Evolutionary conservation across 768 basidiomycete species (phyloP).

Genomic region (Amanita thiersii): DNA sequence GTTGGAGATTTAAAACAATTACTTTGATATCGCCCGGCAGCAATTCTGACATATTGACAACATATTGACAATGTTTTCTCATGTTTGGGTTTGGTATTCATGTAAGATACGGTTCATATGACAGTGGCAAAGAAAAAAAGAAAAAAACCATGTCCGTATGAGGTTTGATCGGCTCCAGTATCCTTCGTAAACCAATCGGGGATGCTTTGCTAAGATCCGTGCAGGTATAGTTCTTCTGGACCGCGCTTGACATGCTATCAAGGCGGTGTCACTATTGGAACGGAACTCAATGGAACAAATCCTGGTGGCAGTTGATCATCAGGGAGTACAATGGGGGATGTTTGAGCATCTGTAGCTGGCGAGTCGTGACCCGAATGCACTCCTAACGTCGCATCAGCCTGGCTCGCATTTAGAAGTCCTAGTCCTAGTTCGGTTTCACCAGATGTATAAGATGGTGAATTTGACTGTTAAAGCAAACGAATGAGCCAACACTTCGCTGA

Average conservation of each 20-base stretch:
- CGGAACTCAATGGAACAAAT: slow-evolving; percentile 30
- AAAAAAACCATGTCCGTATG: no score
- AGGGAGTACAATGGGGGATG: slow-evolving; percentile 15
- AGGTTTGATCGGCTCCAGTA: no score
- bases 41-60: no score
- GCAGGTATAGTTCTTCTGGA: no score
- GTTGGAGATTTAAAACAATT: no score
- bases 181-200: no score
- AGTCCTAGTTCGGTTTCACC: not conserved
- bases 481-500: not conserved
- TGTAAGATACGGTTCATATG: no score
- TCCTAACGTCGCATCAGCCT: not conserved
- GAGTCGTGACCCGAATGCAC: not conserved
- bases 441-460: slow-evolving; percentile 17
- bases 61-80: no score
- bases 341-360: not conserved
- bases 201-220: no score
- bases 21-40: no score
- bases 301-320: slow-evolving; percentile 26
- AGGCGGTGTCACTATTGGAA: slow-evolving; percentile 8
- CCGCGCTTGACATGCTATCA: not conserved
- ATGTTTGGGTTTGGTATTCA: no score
- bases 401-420: not conserved
- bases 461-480: slow-evolving; percentile 23
- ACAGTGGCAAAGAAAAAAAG: no score